A percentile compares a stretch with the other conserved stretches of the same genome.
phyloP scores from a whole-genome alignment of 1,284 basidiomycete species.

The Trametes hirsuta region DNA sequence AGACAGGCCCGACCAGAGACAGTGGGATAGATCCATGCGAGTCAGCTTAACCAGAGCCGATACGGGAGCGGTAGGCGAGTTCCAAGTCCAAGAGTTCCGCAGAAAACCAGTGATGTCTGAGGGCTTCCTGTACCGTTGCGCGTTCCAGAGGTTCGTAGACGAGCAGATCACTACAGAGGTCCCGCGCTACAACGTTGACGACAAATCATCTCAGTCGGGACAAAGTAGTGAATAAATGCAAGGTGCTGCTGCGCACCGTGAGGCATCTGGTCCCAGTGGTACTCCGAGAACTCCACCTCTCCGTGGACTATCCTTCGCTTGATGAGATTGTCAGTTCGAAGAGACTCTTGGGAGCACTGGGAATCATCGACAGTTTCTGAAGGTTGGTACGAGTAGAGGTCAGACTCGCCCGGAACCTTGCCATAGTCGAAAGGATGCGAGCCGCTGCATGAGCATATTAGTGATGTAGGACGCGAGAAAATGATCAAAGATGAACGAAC shows the following conservation, averaged over 20 bases:
- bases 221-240: background rate
- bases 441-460: constrained; percentile 48
- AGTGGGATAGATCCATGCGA: background rate
- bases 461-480: constrained; percentile 6
- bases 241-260: constrained; percentile 53
- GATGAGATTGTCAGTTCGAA: constrained; percentile 56
- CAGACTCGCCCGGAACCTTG: constrained; percentile 30
- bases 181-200: constrained; percentile 46
- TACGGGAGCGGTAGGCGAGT: constrained; percentile 58
- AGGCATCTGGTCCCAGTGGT: constrained; percentile 56
- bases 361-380: constrained; percentile 37
- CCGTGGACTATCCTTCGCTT: constrained; percentile 72
- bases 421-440: constrained; percentile 72
- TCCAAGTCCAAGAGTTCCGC: constrained; percentile 62
- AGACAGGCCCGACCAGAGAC: background rate
- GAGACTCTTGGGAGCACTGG: constrained; percentile 50
- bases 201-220: background rate
- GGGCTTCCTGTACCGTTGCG: constrained; percentile 61
- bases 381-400: constrained; percentile 37
- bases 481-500: constrained; percentile 44
- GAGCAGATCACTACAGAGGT: constrained; percentile 60
- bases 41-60: constrained; percentile 35
- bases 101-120: constrained; percentile 65
- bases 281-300: constrained; percentile 53
- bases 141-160: constrained; percentile 57